Percentiles rank a stretch among this genome's conserved stretches.
Conservation (phyloP, 2,329 filamentous ascomycete species). For the Mycogone perniciosa region DNA sequence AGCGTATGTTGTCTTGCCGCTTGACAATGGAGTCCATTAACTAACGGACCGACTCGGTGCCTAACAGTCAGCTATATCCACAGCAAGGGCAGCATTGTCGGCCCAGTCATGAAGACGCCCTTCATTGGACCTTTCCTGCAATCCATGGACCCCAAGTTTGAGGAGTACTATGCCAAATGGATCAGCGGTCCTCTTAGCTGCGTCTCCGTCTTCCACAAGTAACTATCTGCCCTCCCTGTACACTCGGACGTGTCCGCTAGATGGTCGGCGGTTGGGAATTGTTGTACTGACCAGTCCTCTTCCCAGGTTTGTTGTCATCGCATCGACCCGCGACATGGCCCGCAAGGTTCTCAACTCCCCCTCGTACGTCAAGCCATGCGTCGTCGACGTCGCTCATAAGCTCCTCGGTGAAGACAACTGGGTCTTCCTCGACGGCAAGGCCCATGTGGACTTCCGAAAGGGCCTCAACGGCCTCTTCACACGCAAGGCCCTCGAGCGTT, state of each 20-base stretch:
- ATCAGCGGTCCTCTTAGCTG: conserved; percentile 85
- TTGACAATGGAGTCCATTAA: background rate
- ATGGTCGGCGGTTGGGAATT: background rate
- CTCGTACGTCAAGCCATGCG: conserved; percentile 85
- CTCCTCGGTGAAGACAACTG: conserved; percentile 88
- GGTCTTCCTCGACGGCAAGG: conserved; percentile 94
- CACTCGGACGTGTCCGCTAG: background rate
- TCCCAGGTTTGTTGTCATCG: conserved; percentile 87
- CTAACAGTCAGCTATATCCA: conserved; percentile 63
- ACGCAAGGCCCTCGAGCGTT: conserved; percentile 76
- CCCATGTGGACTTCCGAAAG: conserved; percentile 95
- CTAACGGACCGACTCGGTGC: background rate
- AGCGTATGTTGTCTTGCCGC: conserved; percentile 54
- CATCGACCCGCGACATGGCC: conserved; percentile 88
- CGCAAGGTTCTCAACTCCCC: conserved; percentile 97
- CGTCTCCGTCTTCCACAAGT: conserved; percentile 99
- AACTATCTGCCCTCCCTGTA: conserved; percentile 27
- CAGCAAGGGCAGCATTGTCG: conserved; percentile 69
- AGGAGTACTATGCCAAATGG: conserved; percentile 91
- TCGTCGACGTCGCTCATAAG: conserved; percentile 91
- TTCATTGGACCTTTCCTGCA: conserved; percentile 95
- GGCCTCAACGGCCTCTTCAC: conserved; percentile 94
- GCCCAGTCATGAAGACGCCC: conserved; percentile 68
- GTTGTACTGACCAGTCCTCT: background rate
- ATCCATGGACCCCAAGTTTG: conserved; percentile 86